Evolutionary conservation across 805 yeast species (phyloP), one percentile per base, ranked within the genome.

Genomic region (Pichia cabralensis): DNA sequence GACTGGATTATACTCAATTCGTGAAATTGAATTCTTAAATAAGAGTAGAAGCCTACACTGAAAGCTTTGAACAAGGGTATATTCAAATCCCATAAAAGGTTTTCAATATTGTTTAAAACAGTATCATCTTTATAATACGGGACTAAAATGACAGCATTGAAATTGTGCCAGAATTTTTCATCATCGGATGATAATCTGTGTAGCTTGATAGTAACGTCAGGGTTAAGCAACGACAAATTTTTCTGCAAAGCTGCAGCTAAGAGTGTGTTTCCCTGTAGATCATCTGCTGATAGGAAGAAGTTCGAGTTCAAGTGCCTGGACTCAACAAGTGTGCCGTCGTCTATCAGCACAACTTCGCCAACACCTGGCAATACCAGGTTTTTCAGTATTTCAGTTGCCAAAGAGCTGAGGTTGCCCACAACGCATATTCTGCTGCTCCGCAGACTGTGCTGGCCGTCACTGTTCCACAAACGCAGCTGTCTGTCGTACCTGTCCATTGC

Each of bases 381-480:
- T 61, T 89, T 88, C 25, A 80, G 53, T 3, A 73, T 56, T 53
- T 89, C 97, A 3, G 76, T 66, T 2, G 79, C 74, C 0, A 76
- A 62, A 0, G n/a, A n/a, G n/a, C n/a, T n/a, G n/a, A n/a, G n/a
- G n/a, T n/a, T n/a, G n/a, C n/a, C n/a, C n/a, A n/a, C n/a, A n/a
- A n/a, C n/a, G n/a, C n/a, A n/a, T n/a, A n/a, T n/a, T n/a, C n/a
- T n/a, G n/a, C n/a, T n/a, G n/a, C n/a, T n/a, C n/a, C n/a, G 71
- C 13, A 89, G 61, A 6, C 64, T 60, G 4, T 53, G 39, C 49
- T 89, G 98, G 3, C 96, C 98, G 9, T 66, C 55, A 0, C 68
- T 48, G 2, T 83, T 86, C 97, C 97, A 89, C 12, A 89, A 60
- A 24, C 96, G 69, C 39, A 89, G 60, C 52, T 89, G 97, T 25